Conservation (phyloP, 2,329 filamentous ascomycete species). For the Fusarium newnesense region DNA sequence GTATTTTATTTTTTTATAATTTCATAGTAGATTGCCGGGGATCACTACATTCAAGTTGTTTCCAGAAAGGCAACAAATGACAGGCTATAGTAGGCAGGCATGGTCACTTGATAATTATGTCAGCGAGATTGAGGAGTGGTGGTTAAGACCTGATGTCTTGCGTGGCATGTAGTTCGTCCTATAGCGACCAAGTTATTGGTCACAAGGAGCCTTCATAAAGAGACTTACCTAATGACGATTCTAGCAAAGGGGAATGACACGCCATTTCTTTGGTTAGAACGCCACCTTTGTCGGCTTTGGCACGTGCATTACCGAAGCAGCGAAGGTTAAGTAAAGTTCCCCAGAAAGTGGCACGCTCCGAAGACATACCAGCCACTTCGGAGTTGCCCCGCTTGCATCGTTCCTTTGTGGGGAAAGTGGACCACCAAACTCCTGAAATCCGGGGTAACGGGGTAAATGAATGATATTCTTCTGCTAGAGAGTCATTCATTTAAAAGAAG, state of each 20-base stretch:
- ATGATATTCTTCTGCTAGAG: not conserved
- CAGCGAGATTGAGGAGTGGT: not conserved
- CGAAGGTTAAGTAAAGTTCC: not conserved
- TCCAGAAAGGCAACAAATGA: too few relatives aligned
- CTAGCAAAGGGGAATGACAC: fast-evolving
- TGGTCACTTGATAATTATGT: not conserved
- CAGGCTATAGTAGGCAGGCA: too few relatives aligned
- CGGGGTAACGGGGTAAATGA: not conserved
- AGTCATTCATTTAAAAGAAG: not conserved
- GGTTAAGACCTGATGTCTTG: too few relatives aligned
- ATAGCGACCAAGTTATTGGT: fast-evolving
- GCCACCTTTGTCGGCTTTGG: fast-evolving
- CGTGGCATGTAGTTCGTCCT: fast-evolving
- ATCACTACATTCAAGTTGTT: too few relatives aligned
- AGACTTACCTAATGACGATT: fast-evolving
- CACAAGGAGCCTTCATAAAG: not conserved
- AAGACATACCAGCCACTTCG: not conserved
- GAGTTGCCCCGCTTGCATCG: not conserved
- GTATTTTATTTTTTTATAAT: too few relatives aligned
- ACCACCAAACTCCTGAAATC: not conserved
- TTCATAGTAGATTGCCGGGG: too few relatives aligned
- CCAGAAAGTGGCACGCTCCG: not conserved
- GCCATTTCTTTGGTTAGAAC: fast-evolving
- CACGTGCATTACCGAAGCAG: fast-evolving
- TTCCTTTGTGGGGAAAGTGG: not conserved